phyloP scores from a whole-genome alignment of 176 grass and related monocot genomes.

The Oropetium thomaeum region DNA sequence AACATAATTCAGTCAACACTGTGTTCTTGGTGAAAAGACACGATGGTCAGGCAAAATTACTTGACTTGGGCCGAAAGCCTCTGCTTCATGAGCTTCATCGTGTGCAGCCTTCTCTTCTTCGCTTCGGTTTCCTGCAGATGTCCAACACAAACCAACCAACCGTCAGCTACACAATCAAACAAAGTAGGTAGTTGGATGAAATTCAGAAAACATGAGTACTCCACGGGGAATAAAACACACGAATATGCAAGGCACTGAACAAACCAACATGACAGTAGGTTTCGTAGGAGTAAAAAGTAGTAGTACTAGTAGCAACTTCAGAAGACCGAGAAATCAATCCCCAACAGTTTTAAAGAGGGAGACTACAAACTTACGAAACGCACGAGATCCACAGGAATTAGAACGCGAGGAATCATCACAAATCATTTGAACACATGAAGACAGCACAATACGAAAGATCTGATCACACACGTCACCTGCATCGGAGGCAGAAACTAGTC shows the following conservation, averaged over 20 bases:
- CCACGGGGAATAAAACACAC: not conserved
- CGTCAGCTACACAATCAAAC: constrained; percentile 12
- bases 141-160: constrained; percentile 3
- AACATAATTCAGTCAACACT: too few relatives aligned
- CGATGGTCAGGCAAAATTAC: constrained; percentile 35
- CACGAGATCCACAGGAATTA: constrained; percentile 20
- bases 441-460: not conserved
- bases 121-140: constrained; percentile 58
- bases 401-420: not conserved
- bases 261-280: not conserved
- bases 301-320: too few relatives aligned
- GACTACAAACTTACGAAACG: not conserved
- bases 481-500: not conserved
- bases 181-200: not conserved
- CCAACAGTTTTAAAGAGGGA: not conserved
- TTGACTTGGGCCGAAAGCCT: constrained; percentile 67
- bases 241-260: not conserved
- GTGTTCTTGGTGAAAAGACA: not conserved
- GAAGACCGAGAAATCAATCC: not conserved
- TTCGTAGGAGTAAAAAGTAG: too few relatives aligned
- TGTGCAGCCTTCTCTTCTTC: constrained; percentile 45
- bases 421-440: not conserved
- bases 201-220: not conserved
- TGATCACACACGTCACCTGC: not conserved
- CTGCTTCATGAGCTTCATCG: constrained; percentile 39